Base-by-base conservation (phyloP, 352 stramenopile species). In the Globisporangium echinulatum region DNA sequence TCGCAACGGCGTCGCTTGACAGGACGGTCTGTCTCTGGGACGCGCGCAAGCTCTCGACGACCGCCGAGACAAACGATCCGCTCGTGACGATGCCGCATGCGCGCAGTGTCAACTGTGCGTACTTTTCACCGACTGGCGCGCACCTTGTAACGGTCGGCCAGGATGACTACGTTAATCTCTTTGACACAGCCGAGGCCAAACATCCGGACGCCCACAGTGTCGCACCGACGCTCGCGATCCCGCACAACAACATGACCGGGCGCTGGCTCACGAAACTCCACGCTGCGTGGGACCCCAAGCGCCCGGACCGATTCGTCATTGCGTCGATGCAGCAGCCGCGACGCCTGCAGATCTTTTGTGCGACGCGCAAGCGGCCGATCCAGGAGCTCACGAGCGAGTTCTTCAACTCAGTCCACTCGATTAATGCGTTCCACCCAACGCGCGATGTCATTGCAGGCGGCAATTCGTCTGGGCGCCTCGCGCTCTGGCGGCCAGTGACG, bases 261-360 rank as follows among this genome's bases (percentile, higher is more conserved):
- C 82, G 85, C 5, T 96, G 87, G 87, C 80, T 96, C 33, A 95
- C 83, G 7, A 96, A 94, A 59, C 73, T 95, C 39, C 83, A 93
- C 54, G 80, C 83, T 1, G 61, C 77, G 19, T 95, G 85, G 85
- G 75, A 96, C 57, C 83, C 83, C 1, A 92, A 93, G 63, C 62
- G 77, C 36, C 61, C 69, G n/a, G 71, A 82, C 49, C 72, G 82
- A 50, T 94, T 92, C 58, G 80, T 94, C 8, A 82, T 94, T 11
- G 87, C 82, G 19, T 92, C 73, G 47, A 90, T 94, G 83, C 61
- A 85, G 56, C 85, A 94, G 49, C 85, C 86, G 1, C 81, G 87
- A 10, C 70, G 85, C 49, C 63, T 96, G 19, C 83, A 96, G 63
- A 85, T 96, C 50, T 96, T 95, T 62, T 68, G 78, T 25, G 75